Evolutionary conservation across 768 basidiomycete species (phyloP), one percentile per base, ranked within the genome.

Genomic region (Auricularia cornea): DNA sequence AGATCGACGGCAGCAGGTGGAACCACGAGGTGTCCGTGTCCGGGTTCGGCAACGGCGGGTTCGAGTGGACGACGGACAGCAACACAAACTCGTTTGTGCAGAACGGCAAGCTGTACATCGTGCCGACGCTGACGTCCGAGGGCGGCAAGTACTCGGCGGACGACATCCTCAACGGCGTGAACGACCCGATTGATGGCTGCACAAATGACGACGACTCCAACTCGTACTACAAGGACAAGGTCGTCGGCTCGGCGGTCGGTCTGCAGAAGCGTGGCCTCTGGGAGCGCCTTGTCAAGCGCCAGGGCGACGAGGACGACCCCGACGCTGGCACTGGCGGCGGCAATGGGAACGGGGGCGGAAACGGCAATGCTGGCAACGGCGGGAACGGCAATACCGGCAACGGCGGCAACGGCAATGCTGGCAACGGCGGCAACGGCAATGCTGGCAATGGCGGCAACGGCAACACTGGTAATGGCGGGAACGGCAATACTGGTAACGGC

Each of bases 41-140:
- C 56, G 85, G 85, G 0, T 85, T 77, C 65, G 83, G 82, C 3
- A 81, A 82, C 69, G 80, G 80, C 69, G 80, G 83, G 70, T 85
- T 85, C 69, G 77, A 84, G 70, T 83, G 83, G 80, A 79, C 82
- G 31, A 84, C 83, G 5, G 67, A 70, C 20, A 68, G 68, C 5
- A 41, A 64, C 11, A 69, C 73, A 59, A 81, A 81, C 68, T 69
- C 77, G 3, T 82, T 78, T 74, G 72, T 82, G 56, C 70, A 78
- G 48, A 77, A 83, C 70, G 79, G 79, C 10, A 71, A 80, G 62
- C 77, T 86, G 35, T 85, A 83, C 76, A 82, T 86, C 72, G 78
- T 83, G 69, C 75, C 85, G 11, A 86, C 85, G 8, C 77, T 86
- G 64, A 85, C 84, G 5, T 76, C 79, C 44, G 83, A 84, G 28